Evolutionary conservation across 306 rosid genomes (phyloP), one percentile per base, ranked within the genome.

Genomic region (Senna tora): DNA sequence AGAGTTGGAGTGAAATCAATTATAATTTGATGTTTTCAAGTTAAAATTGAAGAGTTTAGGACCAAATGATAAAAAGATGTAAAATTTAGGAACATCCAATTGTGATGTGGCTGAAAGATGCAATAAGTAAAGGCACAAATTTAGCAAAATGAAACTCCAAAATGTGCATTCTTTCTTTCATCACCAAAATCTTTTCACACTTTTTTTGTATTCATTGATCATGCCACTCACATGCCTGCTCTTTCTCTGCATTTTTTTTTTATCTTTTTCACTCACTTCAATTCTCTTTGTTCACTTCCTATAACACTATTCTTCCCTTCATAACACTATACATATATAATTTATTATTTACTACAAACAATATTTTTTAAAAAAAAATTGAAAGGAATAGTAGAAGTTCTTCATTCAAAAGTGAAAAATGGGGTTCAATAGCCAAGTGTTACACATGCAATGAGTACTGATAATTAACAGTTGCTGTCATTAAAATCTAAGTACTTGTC

Each of bases 81-180:
- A 76, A 53, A 43, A 65, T 78, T 76, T 54, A 52, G 52, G 62
- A 45, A 68, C 74, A 68, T 77, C 82, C 58, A 39, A 73, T 68
- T 77, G 74, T 69, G 43, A 69, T 63, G 70, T 76, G 73, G 70
- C 82, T 72, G 36, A 41, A 68, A 32, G 34, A 69, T 63, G 74
- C 74, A 81, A 63, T 63, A 30, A 77, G 32, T 82, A 38, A 42
- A 56, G 66, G 57, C 80, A 82, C 74, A 73, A 73, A 19, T 77
- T 73, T 57, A 69, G 82, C 77, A 61, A 73, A 63, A 77, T 30
- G 80, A 34, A 34, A 68, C 71, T 73, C 46, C 53, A 25, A 12
- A 12, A 51, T 38, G 64, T 51, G 73, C 73, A 73, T 77, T 77
- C 77, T 63, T 73, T 55, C 79, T 68, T 28, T 20, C 75, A 45